Percentiles rank a stretch among this genome's conserved stretches.
These are phyloP conservation scores for Blastomyces parvus DNA, from an alignment of 2,329 filamentous ascomycete genomes.

Conservation along the genomic window DNA sequence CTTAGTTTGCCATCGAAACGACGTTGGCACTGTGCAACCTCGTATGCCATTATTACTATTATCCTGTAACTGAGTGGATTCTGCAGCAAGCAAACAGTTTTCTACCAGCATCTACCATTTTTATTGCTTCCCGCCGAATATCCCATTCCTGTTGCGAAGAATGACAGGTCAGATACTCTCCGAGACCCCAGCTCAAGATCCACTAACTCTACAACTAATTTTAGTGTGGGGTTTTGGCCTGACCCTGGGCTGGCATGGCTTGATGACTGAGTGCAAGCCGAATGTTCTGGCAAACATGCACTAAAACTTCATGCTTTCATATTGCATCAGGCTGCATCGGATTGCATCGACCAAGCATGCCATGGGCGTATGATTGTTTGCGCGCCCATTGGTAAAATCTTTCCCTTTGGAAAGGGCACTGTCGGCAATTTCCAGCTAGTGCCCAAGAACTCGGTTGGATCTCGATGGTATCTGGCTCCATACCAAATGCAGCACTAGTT, in stretches of 20 bases:
- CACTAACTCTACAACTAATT: not conserved
- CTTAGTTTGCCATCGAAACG: not conserved
- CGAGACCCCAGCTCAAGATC: not conserved
- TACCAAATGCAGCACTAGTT: not conserved
- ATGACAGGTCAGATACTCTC: not conserved
- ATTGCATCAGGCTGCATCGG: not conserved
- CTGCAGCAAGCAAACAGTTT: not conserved
- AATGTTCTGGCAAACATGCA: not conserved
- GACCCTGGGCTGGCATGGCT: not conserved
- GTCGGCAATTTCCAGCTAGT: not conserved
- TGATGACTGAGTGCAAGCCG: not conserved
- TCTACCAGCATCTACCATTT: not conserved
- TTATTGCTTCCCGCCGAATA: not conserved
- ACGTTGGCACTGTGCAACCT: not conserved
- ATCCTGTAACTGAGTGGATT: not conserved
- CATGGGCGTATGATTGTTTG: not conserved
- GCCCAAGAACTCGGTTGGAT: not conserved
- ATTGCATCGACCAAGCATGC: not conserved
- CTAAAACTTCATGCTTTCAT: not conserved
- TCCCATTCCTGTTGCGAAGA: not conserved
- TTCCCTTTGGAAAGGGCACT: too few species aligned
- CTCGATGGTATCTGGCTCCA: not conserved
- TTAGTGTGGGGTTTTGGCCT: slow-evolving; percentile 6
- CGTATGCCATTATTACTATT: not conserved
- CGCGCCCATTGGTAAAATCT: not conserved